phyloP scores from a whole-genome alignment of 1,284 basidiomycete species.

The Pseudozyma sp. region DNA sequence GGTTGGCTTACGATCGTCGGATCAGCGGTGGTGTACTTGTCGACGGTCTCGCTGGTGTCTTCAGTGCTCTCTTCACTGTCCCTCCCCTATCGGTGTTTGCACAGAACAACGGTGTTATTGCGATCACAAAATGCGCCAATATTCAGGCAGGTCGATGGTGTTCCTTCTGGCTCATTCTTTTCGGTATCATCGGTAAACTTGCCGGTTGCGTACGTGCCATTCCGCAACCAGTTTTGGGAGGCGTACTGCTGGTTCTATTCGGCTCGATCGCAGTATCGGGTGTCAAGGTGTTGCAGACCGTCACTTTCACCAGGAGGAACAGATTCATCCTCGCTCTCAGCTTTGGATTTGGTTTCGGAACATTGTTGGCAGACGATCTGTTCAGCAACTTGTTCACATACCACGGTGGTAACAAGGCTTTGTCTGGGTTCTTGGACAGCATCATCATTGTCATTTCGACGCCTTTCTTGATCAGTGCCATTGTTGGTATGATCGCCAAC shows the following conservation, averaged over 20 bases:
- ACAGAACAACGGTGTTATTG: conserved; percentile 77
- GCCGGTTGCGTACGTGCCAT: conserved; percentile 74
- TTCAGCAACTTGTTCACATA: conserved; percentile 71
- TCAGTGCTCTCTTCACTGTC: conserved; percentile 83
- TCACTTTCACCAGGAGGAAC: conserved; percentile 78
- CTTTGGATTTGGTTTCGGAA: conserved; percentile 80
- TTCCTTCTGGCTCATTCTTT: conserved; percentile 57
- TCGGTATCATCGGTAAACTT: conserved; percentile 79
- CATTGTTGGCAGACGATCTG: conserved; percentile 71
- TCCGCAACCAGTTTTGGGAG: conserved; percentile 83
- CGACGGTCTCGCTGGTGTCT: conserved; percentile 74
- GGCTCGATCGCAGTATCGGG: conserved; percentile 74
- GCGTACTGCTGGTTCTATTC: conserved; percentile 70
- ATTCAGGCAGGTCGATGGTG: conserved; percentile 59
- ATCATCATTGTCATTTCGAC: conserved; percentile 78
- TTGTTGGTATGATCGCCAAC: conserved; percentile 69
- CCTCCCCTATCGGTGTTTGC: conserved; percentile 83
- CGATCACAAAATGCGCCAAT: conserved; percentile 67
- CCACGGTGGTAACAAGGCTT: conserved; percentile 71
- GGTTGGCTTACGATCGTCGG: conserved; percentile 76
- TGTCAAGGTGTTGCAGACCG: conserved; percentile 78
- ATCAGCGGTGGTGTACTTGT: conserved; percentile 87
- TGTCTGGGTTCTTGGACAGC: conserved; percentile 79
- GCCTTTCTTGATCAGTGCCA: conserved; percentile 76
- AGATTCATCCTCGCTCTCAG: conserved; percentile 75